phyloP scores from a whole-genome alignment of 805 yeast species.

The Maudiozyma turicensis region DNA sequence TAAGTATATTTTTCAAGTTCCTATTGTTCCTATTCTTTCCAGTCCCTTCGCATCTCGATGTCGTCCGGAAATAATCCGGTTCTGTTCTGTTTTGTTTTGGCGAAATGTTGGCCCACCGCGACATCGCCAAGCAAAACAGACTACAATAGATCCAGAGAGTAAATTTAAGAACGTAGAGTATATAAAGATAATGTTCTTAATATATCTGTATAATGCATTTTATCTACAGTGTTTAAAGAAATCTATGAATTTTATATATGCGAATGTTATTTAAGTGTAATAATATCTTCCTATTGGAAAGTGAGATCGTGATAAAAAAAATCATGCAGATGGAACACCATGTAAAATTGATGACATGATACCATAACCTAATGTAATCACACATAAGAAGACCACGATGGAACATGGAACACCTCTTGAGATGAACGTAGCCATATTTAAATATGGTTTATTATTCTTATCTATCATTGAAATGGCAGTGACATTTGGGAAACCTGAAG shows the following conservation, averaged over 20 bases:
- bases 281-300: neutral
- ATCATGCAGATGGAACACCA: conserved; percentile 5
- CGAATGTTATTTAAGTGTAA: neutral
- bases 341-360: conserved; percentile 42
- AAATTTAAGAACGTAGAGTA: no score
- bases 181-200: no score
- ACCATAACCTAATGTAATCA: conserved; percentile 73
- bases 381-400: conserved; percentile 57
- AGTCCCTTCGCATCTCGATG: no score
- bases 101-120: no score
- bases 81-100: no score
- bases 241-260: neutral
- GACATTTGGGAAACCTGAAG: conserved; percentile 97
- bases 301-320: neutral
- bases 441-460: conserved; percentile 80
- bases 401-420: conserved; percentile 88
- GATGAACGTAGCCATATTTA: conserved; percentile 73
- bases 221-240: neutral
- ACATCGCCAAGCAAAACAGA: no score
- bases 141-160: no score
- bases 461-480: conserved; percentile 94
- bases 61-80: no score
- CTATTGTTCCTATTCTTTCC: no score
- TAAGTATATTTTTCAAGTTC: no score
- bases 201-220: no score